Evolutionary conservation across 2,329 filamentous ascomycete species (phyloP).

Genomic region (Alternaria solani): DNA sequence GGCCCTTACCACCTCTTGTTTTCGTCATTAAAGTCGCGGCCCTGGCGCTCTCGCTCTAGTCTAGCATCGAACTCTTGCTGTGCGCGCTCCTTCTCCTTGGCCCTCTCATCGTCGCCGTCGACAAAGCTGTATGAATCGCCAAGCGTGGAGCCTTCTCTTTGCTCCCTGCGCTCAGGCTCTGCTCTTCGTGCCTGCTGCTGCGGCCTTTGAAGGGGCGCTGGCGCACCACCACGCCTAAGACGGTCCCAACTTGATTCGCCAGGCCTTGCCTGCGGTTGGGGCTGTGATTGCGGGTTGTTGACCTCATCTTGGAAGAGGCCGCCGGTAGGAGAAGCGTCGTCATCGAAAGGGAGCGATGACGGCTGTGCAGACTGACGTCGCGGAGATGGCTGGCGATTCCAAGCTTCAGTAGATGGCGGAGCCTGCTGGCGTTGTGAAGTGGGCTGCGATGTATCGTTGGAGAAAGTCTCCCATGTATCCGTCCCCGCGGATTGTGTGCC

Average conservation of each 20-base stretch:
- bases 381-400: conserved; percentile 17
- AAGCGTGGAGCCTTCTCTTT: conserved; percentile 42
- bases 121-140: conserved; percentile 58
- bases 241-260: conserved; percentile 57
- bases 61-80: conserved; percentile 61
- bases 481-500: conserved; percentile 14
- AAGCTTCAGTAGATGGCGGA: conserved; percentile 8
- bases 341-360: conserved; percentile 30
- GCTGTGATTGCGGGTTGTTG: conserved; percentile 16
- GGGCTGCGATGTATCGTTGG: conserved; percentile 18
- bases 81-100: conserved; percentile 54
- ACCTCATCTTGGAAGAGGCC: conserved; percentile 46
- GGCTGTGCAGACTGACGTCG: conserved; percentile 12
- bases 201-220: conserved; percentile 22
- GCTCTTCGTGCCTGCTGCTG: conserved; percentile 23
- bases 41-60: conserved; percentile 59
- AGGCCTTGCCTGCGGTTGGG: conserved; percentile 25
- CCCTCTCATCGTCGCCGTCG: conserved; percentile 53
- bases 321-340: conserved; percentile 50
- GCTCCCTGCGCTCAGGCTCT: conserved; percentile 32
- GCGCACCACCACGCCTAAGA: conserved; percentile 47
- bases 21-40: conserved; percentile 52
- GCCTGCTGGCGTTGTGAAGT: conserved; percentile 19
- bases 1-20: conserved; percentile 40
- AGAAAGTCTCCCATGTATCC: conserved; percentile 26